Evolutionary conservation across 75 land plant genomes (phyloP).

Genomic region (Sequoia sempervirens): DNA sequence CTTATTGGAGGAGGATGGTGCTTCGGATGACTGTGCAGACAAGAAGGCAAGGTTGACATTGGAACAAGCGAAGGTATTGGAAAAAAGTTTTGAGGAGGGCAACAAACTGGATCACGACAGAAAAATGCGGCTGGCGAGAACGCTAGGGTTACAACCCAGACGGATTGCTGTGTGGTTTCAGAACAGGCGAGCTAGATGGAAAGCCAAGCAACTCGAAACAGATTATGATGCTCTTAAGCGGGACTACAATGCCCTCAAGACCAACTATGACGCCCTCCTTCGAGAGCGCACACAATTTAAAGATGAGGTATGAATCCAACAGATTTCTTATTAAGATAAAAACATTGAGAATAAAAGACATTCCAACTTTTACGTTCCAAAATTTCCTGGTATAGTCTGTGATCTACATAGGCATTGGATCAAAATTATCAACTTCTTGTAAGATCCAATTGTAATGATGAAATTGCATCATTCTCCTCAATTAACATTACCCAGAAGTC

Average conservation of each 20-base stretch:
- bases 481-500: background rate
- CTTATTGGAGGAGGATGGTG: background rate
- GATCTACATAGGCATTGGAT: background rate
- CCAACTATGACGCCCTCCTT: background rate
- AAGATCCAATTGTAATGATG: too few relatives aligned
- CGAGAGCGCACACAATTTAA: background rate
- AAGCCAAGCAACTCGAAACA: slow-evolving; percentile 13
- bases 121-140: slow-evolving; percentile 20
- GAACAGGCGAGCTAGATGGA: slow-evolving; percentile 25
- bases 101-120: slow-evolving; percentile 8
- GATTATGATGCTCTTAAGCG: slow-evolving; percentile 28
- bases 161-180: slow-evolving; percentile 41
- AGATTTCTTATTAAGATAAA: background rate
- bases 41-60: background rate
- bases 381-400: background rate
- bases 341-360: too few relatives aligned
- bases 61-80: background rate
- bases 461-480: background rate
- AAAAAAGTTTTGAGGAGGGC: slow-evolving; percentile 5
- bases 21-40: background rate
- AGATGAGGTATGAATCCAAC: background rate
- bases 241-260: slow-evolving; percentile 10
- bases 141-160: slow-evolving; percentile 28
- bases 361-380: too few relatives aligned
- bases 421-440: too few relatives aligned